These are phyloP conservation scores for Acanthamoeba sp. DNA, from an alignment of 208 protist species.

Conservation along the genomic window DNA sequence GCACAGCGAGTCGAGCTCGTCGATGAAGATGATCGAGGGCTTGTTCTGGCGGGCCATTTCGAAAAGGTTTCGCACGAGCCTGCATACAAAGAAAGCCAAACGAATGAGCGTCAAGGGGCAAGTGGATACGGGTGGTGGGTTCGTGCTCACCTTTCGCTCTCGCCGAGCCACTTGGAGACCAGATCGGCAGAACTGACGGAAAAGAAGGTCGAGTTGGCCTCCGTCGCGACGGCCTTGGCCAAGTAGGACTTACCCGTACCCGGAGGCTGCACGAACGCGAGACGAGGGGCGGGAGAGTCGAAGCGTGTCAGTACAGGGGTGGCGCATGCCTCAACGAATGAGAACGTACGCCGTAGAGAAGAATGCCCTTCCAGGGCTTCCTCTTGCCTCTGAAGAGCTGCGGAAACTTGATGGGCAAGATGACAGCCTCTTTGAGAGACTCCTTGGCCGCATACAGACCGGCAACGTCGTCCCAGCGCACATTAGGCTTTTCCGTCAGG, in stretches of 20 bases:
- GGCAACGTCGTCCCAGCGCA: constrained; percentile 95
- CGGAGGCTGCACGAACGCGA: constrained; percentile 88
- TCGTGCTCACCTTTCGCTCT: constrained; percentile 94
- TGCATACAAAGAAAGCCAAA: not conserved
- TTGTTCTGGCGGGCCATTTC: constrained; percentile 95
- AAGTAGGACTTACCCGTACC: constrained; percentile 96
- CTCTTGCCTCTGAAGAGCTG: constrained; percentile 96
- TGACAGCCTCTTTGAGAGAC: constrained; percentile 97
- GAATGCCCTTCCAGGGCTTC: constrained; percentile 94
- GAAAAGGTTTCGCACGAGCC: constrained; percentile 97
- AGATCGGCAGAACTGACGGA: constrained; percentile 97
- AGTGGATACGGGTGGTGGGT: not conserved
- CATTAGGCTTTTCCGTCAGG: constrained; percentile 95
- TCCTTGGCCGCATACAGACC: constrained; percentile 96
- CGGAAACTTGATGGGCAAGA: constrained; percentile 97
- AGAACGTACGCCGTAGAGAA: constrained; percentile 93
- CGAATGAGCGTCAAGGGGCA: no score
- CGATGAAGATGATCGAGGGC: constrained; percentile 99
- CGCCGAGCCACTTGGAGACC: constrained; percentile 98
- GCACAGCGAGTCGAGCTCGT: constrained; percentile 99
- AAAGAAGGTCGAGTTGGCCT: constrained; percentile 97
- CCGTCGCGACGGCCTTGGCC: constrained; percentile 94
- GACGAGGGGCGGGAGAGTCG: not conserved
- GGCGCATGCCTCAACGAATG: not conserved
- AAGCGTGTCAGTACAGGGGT: not conserved